These are phyloP conservation scores for Kazachstania kunashirensis DNA, from an alignment of 805 yeast genomes.

Conservation along the genomic window DNA sequence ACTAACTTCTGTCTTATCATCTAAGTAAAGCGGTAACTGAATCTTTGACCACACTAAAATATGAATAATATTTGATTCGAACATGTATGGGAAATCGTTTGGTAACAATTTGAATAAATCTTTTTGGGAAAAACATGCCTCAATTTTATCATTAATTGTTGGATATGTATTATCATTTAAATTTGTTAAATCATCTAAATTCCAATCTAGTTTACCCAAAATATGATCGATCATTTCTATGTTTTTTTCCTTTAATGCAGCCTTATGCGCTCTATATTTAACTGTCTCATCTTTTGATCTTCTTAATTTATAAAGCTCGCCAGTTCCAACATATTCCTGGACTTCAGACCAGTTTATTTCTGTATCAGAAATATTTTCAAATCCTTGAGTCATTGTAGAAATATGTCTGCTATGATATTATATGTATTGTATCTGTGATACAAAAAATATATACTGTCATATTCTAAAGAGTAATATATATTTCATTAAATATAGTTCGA, in stretches of 20 bases:
- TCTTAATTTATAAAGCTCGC: conserved; percentile 39
- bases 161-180: conserved; percentile 14
- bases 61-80: conserved; percentile 43
- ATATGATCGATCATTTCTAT: conserved; percentile 41
- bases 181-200: conserved; percentile 20
- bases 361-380: background rate
- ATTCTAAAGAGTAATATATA: too few species aligned
- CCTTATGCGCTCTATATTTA: conserved; percentile 39
- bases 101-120: conserved; percentile 33
- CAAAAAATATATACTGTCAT: too few species aligned
- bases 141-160: conserved; percentile 14
- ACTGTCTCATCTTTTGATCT: conserved; percentile 38
- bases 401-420: too few species aligned
- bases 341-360: conserved; percentile 39
- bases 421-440: too few species aligned
- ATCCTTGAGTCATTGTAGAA: conserved; percentile 1
- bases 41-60: conserved; percentile 61
- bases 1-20: conserved; percentile 26
- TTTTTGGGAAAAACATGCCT: conserved; percentile 20
- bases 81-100: conserved; percentile 63
- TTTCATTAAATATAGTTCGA: too few species aligned
- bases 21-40: conserved; percentile 42
- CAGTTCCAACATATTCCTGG: conserved; percentile 30
- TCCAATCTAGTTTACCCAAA: conserved; percentile 45
- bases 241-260: conserved; percentile 27